Evolutionary conservation across 2,329 filamentous ascomycete species (phyloP).

Genomic region (Metarhizium rileyi): DNA sequence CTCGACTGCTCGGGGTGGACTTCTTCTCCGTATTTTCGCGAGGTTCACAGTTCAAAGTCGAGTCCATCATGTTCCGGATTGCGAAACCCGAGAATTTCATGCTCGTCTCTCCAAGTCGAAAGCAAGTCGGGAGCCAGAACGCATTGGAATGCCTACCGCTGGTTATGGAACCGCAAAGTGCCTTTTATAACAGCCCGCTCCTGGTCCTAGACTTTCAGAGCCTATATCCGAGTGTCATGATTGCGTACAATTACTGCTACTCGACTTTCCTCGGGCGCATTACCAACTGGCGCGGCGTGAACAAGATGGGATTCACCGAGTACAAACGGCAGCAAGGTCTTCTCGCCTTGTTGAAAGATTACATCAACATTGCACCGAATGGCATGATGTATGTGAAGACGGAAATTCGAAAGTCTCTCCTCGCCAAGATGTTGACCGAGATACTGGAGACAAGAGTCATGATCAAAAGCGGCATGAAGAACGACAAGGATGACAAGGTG

Average conservation of each 20-base stretch:
- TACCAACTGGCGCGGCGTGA: slow-evolving; percentile 75
- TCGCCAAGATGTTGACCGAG: slow-evolving; percentile 94
- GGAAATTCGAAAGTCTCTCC: slow-evolving; percentile 75
- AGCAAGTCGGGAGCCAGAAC: slow-evolving; percentile 90
- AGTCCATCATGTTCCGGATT: slow-evolving; percentile 97
- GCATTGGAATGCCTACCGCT: slow-evolving; percentile 87
- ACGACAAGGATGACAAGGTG: slow-evolving; percentile 77
- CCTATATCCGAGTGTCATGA: slow-evolving; percentile 95
- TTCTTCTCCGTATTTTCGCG: slow-evolving; percentile 94
- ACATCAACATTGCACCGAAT: slow-evolving; percentile 90
- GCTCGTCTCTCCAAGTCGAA: slow-evolving; percentile 77
- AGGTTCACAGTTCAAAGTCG: slow-evolving; percentile 96
- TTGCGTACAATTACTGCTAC: slow-evolving; percentile 98
- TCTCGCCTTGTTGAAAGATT: slow-evolving; percentile 66
- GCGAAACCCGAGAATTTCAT: slow-evolving; percentile 95
- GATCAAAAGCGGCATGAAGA: slow-evolving; percentile 96
- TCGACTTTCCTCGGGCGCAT: slow-evolving; percentile 89
- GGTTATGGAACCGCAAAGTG: slow-evolving; percentile 95
- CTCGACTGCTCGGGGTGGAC: slow-evolving; percentile 82
- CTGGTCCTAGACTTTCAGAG: slow-evolving; percentile 94
- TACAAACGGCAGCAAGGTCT: slow-evolving; percentile 70
- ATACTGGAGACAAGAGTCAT: slow-evolving; percentile 94
- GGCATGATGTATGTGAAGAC: slow-evolving; percentile 92
- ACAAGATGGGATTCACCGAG: slow-evolving; percentile 90
- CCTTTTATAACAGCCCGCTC: slow-evolving; percentile 83